Evolutionary conservation across 176 grass and related monocot species (phyloP).

Genomic region (Musa troglodytarum): DNA sequence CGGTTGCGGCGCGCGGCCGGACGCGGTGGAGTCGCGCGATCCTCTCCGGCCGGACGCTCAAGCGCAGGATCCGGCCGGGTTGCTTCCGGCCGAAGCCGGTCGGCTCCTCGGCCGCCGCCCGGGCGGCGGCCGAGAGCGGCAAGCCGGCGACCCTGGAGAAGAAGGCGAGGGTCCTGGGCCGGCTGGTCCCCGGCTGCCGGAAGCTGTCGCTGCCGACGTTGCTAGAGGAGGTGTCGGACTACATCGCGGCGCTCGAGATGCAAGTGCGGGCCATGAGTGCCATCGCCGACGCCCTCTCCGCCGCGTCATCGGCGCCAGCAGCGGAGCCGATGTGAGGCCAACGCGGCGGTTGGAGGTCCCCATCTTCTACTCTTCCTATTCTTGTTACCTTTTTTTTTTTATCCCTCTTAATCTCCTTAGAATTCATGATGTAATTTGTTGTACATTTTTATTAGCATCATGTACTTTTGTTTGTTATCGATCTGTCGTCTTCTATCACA

Average conservation of each 20-base stretch:
- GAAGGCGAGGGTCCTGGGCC: slow-evolving; percentile 61
- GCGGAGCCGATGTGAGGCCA: not conserved
- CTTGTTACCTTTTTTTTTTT: not conserved
- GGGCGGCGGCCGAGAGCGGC: not conserved
- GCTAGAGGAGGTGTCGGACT: slow-evolving; percentile 67
- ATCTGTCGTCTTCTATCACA: not conserved
- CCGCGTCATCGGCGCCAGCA: slow-evolving; percentile 4
- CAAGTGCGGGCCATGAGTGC: slow-evolving; percentile 81
- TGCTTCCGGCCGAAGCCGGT: slow-evolving; percentile 23
- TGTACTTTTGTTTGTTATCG: not conserved
- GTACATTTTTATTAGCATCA: slow-evolving; percentile 8
- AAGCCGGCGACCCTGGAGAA: slow-evolving; percentile 34
- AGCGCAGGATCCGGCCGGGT: slow-evolving; percentile 32
- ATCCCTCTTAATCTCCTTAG: not conserved
- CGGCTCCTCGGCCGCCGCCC: not conserved
- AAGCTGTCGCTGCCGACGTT: slow-evolving; percentile 62
- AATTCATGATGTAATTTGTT: slow-evolving; percentile 10
- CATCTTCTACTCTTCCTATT: not conserved
- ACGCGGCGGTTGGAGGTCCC: not conserved
- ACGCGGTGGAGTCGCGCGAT: slow-evolving; percentile 87
- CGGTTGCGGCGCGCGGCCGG: slow-evolving; percentile 53
- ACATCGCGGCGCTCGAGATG: slow-evolving; percentile 90
- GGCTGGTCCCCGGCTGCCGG: slow-evolving; percentile 66
- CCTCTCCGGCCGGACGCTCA: slow-evolving; percentile 41
- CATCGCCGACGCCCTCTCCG: slow-evolving; percentile 57